These are phyloP conservation scores for Ulota crispa DNA, from an alignment of 225 moss, liverwort and hornwort genomes.

Conservation along the genomic window DNA sequence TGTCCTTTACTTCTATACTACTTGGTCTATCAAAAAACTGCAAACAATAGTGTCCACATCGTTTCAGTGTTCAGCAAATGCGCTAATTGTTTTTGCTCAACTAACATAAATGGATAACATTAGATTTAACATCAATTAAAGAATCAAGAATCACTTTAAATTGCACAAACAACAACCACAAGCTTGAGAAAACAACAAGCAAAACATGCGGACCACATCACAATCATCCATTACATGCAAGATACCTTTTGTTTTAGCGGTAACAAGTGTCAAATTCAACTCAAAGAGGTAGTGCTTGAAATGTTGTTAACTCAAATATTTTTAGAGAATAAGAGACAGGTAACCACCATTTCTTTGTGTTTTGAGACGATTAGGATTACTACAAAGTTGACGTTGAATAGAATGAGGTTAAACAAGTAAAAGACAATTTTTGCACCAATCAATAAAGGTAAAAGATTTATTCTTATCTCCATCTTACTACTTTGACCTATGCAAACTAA, in stretches of 20 bases:
- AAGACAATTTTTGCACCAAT: neutral
- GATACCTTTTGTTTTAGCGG: neutral
- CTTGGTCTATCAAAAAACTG: slow-evolving; percentile 76
- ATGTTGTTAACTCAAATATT: too few relatives aligned
- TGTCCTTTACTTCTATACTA: slow-evolving; percentile 9
- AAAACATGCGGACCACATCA: neutral
- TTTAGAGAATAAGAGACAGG: too few relatives aligned
- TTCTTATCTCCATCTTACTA: too few relatives aligned
- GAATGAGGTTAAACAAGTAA: neutral
- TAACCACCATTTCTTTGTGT: too few relatives aligned
- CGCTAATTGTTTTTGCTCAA: neutral
- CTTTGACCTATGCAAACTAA: neutral
- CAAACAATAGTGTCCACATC: slow-evolving; percentile 23
- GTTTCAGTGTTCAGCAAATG: neutral
- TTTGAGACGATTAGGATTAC: too few relatives aligned
- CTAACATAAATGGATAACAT: neutral
- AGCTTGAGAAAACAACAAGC: neutral
- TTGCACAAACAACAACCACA: neutral
- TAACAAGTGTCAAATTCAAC: too few relatives aligned
- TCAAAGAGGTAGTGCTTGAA: too few relatives aligned
- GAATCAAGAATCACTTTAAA: neutral
- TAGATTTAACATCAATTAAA: neutral
- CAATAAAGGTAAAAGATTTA: neutral
- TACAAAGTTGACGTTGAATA: too few relatives aligned
- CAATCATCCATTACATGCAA: neutral